Base-by-base conservation (phyloP, 202 grass and related monocot genomes). In the Schoenoplectus triqueter region DNA sequence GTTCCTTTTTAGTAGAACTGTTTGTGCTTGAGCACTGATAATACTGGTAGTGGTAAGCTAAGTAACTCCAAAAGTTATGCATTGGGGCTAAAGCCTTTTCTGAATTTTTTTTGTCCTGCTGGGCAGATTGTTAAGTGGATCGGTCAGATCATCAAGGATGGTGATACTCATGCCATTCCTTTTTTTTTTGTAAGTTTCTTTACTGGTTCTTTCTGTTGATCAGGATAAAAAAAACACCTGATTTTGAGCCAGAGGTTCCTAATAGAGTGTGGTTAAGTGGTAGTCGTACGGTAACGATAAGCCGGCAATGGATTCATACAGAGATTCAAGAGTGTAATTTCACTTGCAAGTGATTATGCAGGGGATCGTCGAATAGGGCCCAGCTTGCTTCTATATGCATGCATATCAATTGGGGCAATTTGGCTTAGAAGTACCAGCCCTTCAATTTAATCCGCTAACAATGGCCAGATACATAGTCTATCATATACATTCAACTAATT, bases 101-200 rank as follows among this genome's bases (percentile, higher is more conserved):
- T 82, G 19, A 80, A 59, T 0, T 31, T 64, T 84, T 75, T 15
- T 87, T 88, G 47, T 78, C 4, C 88, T 73, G 44, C 47, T 80
- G 90, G 47, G 52, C 91, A 98, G 95, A 93, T 98, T 85, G 89
- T 91, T 83, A 88, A 87, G 59, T 98, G 95, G 93, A 87, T 95
- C 76, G 92, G 91, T 86, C 86, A 94, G 75, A 90, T 95, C 74
- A 91, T 98, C 80, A 90, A 91, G 83, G 92, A 95, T 89, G 95
- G 95, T 78, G 95, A 98, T 70, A 87, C 88, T 73, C 87, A 90
- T 88, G 88, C 94, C 82, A 93, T 93, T 87, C 93, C 95, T 69
- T 98, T 31, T 31, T 31, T 92, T 82, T 98, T 95, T 87, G 95
- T 98, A 92, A 98, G 95, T 95, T 63, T 13, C 49, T 84, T 84